Evolutionary conservation across 2,329 filamentous ascomycete species (phyloP), one percentile per base, ranked within the genome.

Genomic region (Talaromyces amestolkiae): DNA sequence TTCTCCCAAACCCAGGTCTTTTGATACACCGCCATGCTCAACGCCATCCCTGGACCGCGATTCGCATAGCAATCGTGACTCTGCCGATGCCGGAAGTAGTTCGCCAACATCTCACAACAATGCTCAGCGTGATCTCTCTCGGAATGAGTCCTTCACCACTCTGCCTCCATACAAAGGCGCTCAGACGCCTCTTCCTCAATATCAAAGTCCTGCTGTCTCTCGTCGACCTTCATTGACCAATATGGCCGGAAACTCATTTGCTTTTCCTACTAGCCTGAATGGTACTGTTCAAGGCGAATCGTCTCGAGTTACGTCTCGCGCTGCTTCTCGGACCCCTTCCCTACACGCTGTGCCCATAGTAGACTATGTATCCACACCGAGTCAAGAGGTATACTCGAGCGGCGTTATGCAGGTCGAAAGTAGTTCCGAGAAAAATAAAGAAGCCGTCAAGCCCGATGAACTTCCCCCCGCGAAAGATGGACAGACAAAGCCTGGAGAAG

Each of bases 181-280:
- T 53, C 65, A 66, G 22, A 66, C 65, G 17, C 65, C 65, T 24
- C 61, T 63, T 27, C 65, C 65, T 53, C 65, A 65, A 64, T 66
- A 66, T 51, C 65, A 66, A 41, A 66, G 61, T 19, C 65, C 65
- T 3, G 58, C 58, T 8, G 62, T 41, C 33, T 65, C 65, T 35
- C 65, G 62, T 19, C 65, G 62, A 11, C 62, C 62, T n/a, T 66
- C 65, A 35, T 45, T 64, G n/a, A 51, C 65, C 27, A 66, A 66
- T 22, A 51, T 61, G n/a, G 27, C 31, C n/a, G 35, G 45, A 11
- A 51, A 58, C 15, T 39, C 49, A 22, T 41, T 47, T 27, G 45
- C 24, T 9, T 49, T 19, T 39, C 49, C 58, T 4, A 51, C 35
- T 31, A 61, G 58, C 15, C 4, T 56, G 19, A 65, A 33, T 31